These are phyloP conservation scores for Fraxinus anomala DNA, from an alignment of 257 asterid genomes.

Conservation along the genomic window DNA sequence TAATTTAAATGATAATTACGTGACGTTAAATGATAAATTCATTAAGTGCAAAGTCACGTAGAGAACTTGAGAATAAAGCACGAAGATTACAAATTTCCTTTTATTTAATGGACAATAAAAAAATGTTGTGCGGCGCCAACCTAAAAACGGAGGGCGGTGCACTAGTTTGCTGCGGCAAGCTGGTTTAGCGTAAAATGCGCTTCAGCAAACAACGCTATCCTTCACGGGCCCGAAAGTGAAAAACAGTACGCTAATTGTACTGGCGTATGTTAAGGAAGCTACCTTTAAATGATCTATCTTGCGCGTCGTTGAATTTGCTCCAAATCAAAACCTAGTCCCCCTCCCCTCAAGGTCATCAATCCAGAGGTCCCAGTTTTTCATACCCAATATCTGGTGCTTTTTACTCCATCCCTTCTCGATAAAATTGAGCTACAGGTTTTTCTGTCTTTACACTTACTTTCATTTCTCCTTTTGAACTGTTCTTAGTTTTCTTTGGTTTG, in stretches of 20 bases:
- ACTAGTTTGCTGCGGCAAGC: not conserved
- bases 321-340: constrained; percentile 49
- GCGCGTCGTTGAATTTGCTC: constrained; percentile 41
- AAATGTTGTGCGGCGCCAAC: not conserved
- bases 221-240: constrained; percentile 15
- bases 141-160: not conserved
- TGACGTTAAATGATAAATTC: no score
- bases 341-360: constrained; percentile 14
- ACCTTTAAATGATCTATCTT: constrained; percentile 24
- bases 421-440: constrained; percentile 36
- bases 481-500: constrained; percentile 7
- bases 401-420: constrained; percentile 25
- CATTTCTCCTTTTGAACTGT: constrained; percentile 21
- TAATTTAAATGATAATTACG: no score
- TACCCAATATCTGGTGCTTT: constrained; percentile 29
- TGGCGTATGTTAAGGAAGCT: constrained; percentile 27
- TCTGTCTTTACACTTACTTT: constrained; percentile 1
- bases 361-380: constrained; percentile 24
- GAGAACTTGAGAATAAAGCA: no score
- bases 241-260: constrained; percentile 24
- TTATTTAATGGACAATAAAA: no score
- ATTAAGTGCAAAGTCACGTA: no score
- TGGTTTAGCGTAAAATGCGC: not conserved
- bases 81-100: no score
- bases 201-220: not conserved